Conservation (phyloP, 2,329 filamentous ascomycete genomes). For the Microascus cirrosus region DNA sequence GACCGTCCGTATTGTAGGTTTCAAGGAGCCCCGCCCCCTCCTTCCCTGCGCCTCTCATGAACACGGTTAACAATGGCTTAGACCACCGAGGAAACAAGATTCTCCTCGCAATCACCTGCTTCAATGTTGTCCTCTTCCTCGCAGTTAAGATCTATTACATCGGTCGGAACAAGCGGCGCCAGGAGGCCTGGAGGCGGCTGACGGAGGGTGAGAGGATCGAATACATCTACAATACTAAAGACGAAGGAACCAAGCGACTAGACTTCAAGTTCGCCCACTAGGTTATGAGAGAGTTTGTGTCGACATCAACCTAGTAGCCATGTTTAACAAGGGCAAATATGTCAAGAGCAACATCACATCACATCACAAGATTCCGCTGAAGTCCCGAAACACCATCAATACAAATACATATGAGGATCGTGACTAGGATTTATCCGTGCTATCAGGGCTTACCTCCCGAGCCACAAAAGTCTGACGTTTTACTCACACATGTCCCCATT, state of each 20-base stretch:
- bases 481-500: background rate
- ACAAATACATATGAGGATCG: no score
- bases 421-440: no score
- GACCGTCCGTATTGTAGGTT: constrained; percentile 17
- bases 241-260: constrained; percentile 42
- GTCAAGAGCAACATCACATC: no score
- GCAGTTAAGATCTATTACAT: constrained; percentile 34
- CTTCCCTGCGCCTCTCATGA: no score
- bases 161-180: constrained; percentile 31
- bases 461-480: no score
- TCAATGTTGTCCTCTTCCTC: constrained; percentile 34
- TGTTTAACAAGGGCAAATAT: background rate
- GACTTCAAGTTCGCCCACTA: constrained; percentile 43
- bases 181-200: constrained; percentile 29
- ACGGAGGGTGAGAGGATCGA: constrained; percentile 31
- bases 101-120: constrained; percentile 32
- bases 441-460: no score
- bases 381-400: no score
- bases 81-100: constrained; percentile 38
- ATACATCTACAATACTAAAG: constrained; percentile 35
- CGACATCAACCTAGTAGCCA: background rate
- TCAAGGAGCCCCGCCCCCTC: background rate
- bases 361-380: no score
- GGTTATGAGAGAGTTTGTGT: background rate
- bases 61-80: constrained; percentile 22